Base-by-base conservation (phyloP, 352 stramenopile species). In the Phytopythium delawarense region DNA sequence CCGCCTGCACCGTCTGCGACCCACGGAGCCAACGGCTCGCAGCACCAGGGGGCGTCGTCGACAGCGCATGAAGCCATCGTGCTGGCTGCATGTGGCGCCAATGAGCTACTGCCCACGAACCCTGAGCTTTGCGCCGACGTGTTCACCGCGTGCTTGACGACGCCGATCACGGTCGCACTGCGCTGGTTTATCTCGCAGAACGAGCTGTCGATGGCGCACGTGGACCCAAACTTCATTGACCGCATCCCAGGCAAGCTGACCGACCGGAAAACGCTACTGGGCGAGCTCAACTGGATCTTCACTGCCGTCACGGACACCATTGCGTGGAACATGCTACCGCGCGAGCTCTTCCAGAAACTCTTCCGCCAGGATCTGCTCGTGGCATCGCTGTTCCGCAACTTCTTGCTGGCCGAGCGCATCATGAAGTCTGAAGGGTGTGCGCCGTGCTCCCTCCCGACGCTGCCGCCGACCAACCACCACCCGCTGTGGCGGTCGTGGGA, bases 261-360 rank as follows among this genome's bases (percentile, higher is more conserved):
- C 0, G 96, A 99, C 57, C 78, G 91, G 18, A 96, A 97, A 59
- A 97, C 91, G 12, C 96, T 96, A 7, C 69, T 98, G 3, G 97
- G 97, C 40, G 97, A 99, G 68, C 78, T 99, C 40, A 99, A 99
- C 84, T 99, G 97, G 98, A 99, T 99, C 55, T 99, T 99, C 70
- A 99, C 97, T 16, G 96, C 98, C n/a, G 98, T 99, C 57, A 99
- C 98, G 0, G 98, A 99, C 79, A 99, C 97, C 12, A 99, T 99
- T 64, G 98, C 98, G 30, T 99, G 98, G 98, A 99, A 99, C 74
- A 88, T 99, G 40, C 72, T 99, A 5, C 97, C 97, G 13, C 87
- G 89, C 40, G 73, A 94, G 34, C 77, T 99, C 16, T 99, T 99
- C 70, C 96, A 99, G 72, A 96, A 98, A 63, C 77, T 99, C 5